These are phyloP conservation scores for Murraya koenigii DNA, from an alignment of 345 rosid genomes.

Conservation along the genomic window DNA sequence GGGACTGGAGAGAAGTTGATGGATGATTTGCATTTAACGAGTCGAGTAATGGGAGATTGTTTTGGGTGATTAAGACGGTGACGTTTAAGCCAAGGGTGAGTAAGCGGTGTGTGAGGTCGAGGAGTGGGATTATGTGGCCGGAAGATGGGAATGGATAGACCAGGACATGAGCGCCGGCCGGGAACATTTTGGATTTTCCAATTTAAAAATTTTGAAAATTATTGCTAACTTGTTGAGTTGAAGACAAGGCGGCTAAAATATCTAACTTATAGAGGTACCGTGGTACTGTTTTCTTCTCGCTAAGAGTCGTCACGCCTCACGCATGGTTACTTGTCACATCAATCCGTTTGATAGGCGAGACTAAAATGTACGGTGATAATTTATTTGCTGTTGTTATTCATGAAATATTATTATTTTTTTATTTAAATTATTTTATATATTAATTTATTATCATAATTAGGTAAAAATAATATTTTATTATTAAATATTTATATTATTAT, in stretches of 20 bases:
- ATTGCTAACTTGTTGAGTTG: neutral
- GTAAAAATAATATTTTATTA: too few relatives aligned
- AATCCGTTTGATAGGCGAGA: neutral
- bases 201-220: too few relatives aligned
- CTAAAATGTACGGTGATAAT: neutral
- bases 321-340: neutral
- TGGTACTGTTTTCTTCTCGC: too few relatives aligned
- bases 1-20: slow-evolving; percentile 25
- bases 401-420: too few relatives aligned
- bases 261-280: too few relatives aligned
- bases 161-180: slow-evolving; percentile 41
- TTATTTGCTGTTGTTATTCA: neutral
- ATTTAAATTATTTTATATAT: too few relatives aligned
- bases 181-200: neutral
- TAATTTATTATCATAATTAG: too few relatives aligned
- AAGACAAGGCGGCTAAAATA: neutral
- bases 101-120: slow-evolving; percentile 55
- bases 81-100: slow-evolving; percentile 44
- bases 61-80: slow-evolving; percentile 46
- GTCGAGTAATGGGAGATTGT: slow-evolving; percentile 36
- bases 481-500: too few relatives aligned
- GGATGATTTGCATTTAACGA: slow-evolving; percentile 36
- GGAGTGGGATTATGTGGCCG: slow-evolving; percentile 71
- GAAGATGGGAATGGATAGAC: slow-evolving; percentile 51
- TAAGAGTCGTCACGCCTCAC: neutral